These are phyloP conservation scores for Erodium chrysanthum DNA, from an alignment of 441 rosid genomes.

Conservation along the genomic window DNA sequence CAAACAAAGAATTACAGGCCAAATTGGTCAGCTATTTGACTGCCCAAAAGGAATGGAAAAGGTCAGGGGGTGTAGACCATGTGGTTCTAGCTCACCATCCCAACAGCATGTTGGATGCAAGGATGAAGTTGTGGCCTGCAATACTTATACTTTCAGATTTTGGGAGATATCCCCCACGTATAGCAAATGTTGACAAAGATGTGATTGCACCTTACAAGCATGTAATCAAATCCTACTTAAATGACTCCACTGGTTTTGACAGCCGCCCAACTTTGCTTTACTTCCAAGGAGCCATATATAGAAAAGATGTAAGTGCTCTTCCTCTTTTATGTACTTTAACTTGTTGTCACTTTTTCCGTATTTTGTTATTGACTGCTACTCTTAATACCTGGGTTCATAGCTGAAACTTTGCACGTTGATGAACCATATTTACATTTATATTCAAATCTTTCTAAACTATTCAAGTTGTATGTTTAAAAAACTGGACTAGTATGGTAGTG, in stretches of 20 bases:
- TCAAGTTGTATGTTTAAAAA: neutral
- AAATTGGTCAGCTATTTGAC: constrained; percentile 50
- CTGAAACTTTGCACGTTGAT: neutral
- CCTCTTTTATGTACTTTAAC: constrained; percentile 6
- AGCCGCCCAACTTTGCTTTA: constrained; percentile 56
- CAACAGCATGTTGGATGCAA: constrained; percentile 67
- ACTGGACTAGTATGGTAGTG: too few species aligned
- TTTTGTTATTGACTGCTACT: neutral
- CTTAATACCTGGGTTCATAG: neutral
- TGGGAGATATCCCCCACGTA: constrained; percentile 58
- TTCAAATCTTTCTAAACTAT: neutral
- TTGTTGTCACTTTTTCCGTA: too few species aligned
- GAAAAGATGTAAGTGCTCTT: constrained; percentile 70
- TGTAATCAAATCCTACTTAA: constrained; percentile 45
- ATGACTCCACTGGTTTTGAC: constrained; percentile 51
- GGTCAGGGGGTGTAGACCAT: constrained; percentile 65
- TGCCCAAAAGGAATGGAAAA: constrained; percentile 60
- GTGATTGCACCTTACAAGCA: constrained; percentile 82
- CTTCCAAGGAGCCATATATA: constrained; percentile 85
- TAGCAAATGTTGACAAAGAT: constrained; percentile 71
- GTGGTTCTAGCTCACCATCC: constrained; percentile 92
- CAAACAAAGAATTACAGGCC: constrained; percentile 52
- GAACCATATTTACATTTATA: neutral
- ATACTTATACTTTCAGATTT: constrained; percentile 91
- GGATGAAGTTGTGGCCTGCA: constrained; percentile 58